Evolutionary conservation across 164 flowering plant genomes (phyloP).

Genomic region (Magnolia kwangsiensis): DNA sequence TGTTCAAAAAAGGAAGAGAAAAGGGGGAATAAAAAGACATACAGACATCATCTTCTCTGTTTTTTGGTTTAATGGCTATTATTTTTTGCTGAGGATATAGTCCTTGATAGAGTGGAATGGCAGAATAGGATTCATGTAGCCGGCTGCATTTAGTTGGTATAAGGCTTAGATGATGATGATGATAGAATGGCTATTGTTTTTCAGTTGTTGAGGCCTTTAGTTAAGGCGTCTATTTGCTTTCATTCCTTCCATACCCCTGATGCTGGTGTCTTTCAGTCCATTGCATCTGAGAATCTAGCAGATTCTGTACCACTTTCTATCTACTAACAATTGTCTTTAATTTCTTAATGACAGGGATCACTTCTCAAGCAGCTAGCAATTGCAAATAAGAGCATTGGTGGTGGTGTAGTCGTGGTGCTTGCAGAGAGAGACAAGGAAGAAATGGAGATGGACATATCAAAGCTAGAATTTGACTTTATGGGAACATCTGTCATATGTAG

Average conservation of each 20-base stretch:
- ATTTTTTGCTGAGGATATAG: neutral
- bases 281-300: neutral
- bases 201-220: neutral
- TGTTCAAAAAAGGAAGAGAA: neutral
- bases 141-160: neutral
- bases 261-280: neutral
- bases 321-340: neutral
- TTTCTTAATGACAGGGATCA: conserved; percentile 59
- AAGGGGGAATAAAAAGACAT: neutral
- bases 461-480: conserved; percentile 87
- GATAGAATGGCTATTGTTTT: neutral
- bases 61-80: too few species aligned
- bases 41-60: neutral
- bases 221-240: neutral
- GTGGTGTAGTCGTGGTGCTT: conserved; percentile 87
- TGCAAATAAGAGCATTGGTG: conserved; percentile 91
- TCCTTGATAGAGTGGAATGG: neutral
- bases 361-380: conserved; percentile 92
- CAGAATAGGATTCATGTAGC: neutral
- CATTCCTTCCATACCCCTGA: neutral
- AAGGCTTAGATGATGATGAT: neutral
- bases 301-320: neutral
- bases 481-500: conserved; percentile 94
- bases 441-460: conserved; percentile 92
- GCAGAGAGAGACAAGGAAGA: conserved; percentile 98